Base-by-base conservation (phyloP, 1,284 basidiomycete species). In the Trichosporon asahii region DNA sequence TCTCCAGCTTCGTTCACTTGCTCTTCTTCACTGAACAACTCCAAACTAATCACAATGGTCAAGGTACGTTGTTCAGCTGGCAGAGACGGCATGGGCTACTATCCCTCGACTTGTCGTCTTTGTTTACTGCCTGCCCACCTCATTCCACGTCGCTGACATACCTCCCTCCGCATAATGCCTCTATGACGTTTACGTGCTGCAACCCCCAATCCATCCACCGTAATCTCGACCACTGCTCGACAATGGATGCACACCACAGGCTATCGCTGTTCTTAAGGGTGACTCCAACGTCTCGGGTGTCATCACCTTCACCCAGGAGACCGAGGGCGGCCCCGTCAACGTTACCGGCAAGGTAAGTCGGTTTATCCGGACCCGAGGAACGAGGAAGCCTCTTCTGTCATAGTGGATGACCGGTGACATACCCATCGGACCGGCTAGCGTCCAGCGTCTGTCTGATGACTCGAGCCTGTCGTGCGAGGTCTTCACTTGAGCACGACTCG, bases 231-330 rank as follows among this genome's bases (percentile, higher is more conserved):
- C n/a, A 63, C 64, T 37, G 55, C 29, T 49, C 33, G 64, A 33
- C 33, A 23, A 21, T 29, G 27, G 14, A 23, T 46, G 31, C 35
- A 66, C 53, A 3, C 37, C 60, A 25, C 71, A 90, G 90, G 91
- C 90, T 46, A 86, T 90, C 63, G 90, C 87, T 31, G 86, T 91
- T 29, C 84, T 93, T 76, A 87, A 85, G 72, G 90, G 90, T 64
- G 86, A 88, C 70, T 77, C 89, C 7, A 79, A 83, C 70, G 89
- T 90, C 68, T 83, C 84, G 65, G 91, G 91, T 66, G 88, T 86
- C 29, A 87, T 92, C 71, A 86, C 85, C 60, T 91, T 93, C 82
- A 85, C 86, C 57, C 91, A 93, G 80, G 75, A 84, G 3, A 79
- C 83, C 33, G 83, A 84, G 69, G 85, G 84, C 66, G 86, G 85